Conservation (phyloP, 192 early-diverging fungal genomes). For the Haplosporangium gracile region DNA sequence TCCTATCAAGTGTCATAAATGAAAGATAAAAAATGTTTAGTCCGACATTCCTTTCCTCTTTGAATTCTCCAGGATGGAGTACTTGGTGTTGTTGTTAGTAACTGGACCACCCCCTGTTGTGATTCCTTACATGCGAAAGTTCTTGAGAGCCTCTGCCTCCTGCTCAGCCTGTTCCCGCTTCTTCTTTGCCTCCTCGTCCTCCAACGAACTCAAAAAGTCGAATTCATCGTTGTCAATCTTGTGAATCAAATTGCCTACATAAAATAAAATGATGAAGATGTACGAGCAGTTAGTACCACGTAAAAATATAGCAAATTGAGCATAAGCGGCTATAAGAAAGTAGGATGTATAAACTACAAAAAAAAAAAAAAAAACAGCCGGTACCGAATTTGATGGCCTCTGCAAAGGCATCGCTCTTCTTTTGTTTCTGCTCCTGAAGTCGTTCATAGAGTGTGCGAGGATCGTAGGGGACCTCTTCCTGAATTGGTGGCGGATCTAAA, state of each 20-base stretch:
- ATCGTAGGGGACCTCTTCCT: constrained; percentile 69
- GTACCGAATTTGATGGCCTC: constrained; percentile 71
- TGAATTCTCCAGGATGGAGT: background rate
- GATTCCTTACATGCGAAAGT: constrained; percentile 62
- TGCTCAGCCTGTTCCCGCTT: constrained; percentile 58
- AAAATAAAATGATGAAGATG: background rate
- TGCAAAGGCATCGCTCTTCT: constrained; percentile 72
- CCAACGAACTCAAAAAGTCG: constrained; percentile 73
- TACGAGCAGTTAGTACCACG: background rate
- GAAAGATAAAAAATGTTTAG: background rate
- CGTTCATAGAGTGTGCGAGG: constrained; percentile 82
- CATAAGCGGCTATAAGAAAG: too few relatives aligned
- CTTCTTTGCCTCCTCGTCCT: constrained; percentile 61
- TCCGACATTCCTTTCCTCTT: background rate
- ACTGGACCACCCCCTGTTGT: background rate
- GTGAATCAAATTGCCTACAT: constrained; percentile 70
- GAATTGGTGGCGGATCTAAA: constrained; percentile 57
- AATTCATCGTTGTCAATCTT: constrained; percentile 78
- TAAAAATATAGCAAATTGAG: background rate
- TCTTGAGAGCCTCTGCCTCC: constrained; percentile 61
- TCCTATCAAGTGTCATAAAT: constrained; percentile 4
- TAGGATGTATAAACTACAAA: too few relatives aligned
- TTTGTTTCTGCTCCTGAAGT: constrained; percentile 76
- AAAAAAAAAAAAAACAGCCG: too few relatives aligned
- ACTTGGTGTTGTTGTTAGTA: background rate